Base-by-base conservation (phyloP, 2,329 filamentous ascomycete genomes). In the Cryoendolithus antarcticus region DNA sequence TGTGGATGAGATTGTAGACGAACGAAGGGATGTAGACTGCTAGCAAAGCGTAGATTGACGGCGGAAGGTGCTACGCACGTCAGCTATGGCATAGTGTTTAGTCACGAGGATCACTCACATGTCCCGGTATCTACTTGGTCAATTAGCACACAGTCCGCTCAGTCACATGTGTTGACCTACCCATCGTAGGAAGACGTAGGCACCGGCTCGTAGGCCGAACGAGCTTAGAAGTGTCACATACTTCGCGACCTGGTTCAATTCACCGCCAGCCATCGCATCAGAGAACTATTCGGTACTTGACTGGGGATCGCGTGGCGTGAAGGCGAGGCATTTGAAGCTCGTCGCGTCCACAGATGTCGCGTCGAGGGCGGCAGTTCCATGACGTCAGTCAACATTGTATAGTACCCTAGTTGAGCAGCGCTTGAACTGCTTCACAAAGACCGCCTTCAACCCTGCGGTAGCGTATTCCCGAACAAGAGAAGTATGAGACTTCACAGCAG, bases 1-100 rank as follows among this genome's bases (percentile, higher is more conserved):
- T 58, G 31, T 55, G 47, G 7, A 37, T 41, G 13, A 52, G 47
- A 37, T 46, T 51, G 39, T 57, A 58, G 42, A 51, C 45, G 45
- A 59, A 60, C 9, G 63, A 60, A 1, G 63, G 56, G 8, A 70
- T 46, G 50, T 73, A 72, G 12, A 70, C 46, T 13, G 57, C 59
- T 31, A 70, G 51, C 3, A 62, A 54, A 3, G 67, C 62, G 36
- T 52, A 48, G 28, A 60, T 46, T 24, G 52, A 28, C 4, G 54
- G 52, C 28, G 56, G 56, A 37, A 59, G 53, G 32, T 43, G 47
- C 57, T 61, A 36, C 3, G 7, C 2, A 2, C 24, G 35, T 31
- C n/a, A 30, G 44, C 55, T 30, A 52, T 32, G 32, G 7, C 11
- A 32, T n/a, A 3, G 30, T 38, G 8, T 27, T 28, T 15, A 10